These are phyloP conservation scores for Colletotrichum karsti DNA, from an alignment of 2,329 filamentous ascomycete species.

Conservation along the genomic window DNA sequence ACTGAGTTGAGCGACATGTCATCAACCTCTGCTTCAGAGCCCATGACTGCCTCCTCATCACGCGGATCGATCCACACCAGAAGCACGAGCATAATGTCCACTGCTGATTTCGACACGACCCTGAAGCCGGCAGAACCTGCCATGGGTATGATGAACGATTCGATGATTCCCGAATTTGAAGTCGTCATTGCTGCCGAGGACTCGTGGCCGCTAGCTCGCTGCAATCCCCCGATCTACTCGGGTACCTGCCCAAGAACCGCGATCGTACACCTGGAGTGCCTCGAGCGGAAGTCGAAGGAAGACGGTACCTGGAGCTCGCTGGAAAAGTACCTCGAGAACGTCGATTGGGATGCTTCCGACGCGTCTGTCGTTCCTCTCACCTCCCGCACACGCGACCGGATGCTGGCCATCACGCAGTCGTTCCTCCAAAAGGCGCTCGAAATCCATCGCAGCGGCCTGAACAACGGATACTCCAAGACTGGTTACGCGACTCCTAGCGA, in stretches of 20 bases:
- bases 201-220: slow-evolving; percentile 60
- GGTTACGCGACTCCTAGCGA: slow-evolving; percentile 56
- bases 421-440: slow-evolving; percentile 77
- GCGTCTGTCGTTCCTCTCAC: slow-evolving; percentile 55
- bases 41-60: slow-evolving; percentile 49
- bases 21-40: slow-evolving; percentile 47
- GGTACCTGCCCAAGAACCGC: slow-evolving; percentile 57
- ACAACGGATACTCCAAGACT: slow-evolving; percentile 46
- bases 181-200: slow-evolving; percentile 57
- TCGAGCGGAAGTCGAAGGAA: slow-evolving; percentile 58
- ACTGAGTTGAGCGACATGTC: slow-evolving; percentile 51
- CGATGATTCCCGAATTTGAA: slow-evolving; percentile 53
- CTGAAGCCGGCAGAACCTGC: slow-evolving; percentile 41
- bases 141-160: slow-evolving; percentile 36
- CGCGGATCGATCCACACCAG: slow-evolving; percentile 54
- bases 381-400: slow-evolving; percentile 68
- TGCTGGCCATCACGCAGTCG: slow-evolving; percentile 76
- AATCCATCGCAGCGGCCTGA: slow-evolving; percentile 66
- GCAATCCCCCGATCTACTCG: slow-evolving; percentile 55
- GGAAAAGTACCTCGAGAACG: slow-evolving; percentile 48
- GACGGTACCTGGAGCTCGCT: slow-evolving; percentile 56
- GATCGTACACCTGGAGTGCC: slow-evolving; percentile 58
- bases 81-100: slow-evolving; percentile 56
- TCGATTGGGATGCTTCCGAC: slow-evolving; percentile 45
- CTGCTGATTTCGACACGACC: slow-evolving; percentile 43